Evolutionary conservation across 257 asterid species (phyloP), one percentile per base, ranked within the genome.

Genomic region (Przewalskia tangutica): DNA sequence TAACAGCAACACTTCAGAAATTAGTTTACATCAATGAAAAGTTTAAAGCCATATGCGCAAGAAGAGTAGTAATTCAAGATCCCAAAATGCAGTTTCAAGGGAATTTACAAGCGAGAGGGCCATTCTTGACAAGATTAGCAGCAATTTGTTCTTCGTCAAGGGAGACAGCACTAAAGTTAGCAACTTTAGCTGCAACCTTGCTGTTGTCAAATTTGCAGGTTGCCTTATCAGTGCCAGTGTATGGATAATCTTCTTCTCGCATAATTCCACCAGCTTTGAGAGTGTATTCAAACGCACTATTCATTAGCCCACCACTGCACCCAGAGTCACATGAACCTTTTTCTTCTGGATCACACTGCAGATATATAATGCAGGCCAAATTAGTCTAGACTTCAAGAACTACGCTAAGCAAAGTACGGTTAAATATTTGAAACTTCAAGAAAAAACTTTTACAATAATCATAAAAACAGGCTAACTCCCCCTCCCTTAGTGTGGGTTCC

Each of bases 291-390:
- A 94, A 92, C 40, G 98, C 98, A 84, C 92, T 94, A 77, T 91
- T 94, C 98, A 94, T 94, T 65, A 94, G 89, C 34, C 98, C 98
- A 27, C 98, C 98, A 77, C 32, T 88, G 94, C 98, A 94, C 38
- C 98, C 98, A 0, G 97, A 80, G 79, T 94, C 98, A 27, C 98
- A 94, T 56, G 97, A 85, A 82, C 38, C 90, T 70, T 84, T 79
- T 77, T 94, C 97, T 77, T 91, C 94, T 59, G 97, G 98, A 81
- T 93, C 98, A 86, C 98, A 94, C 98, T 94, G 89, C 82, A 81
- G 82, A 23, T 8, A 27, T 27, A 27, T 27, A 56, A 77, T 44
- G 50, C 27, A 77, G 62, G 65, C 16, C 16, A 71, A 84, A 62
- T 68, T 55, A 50, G 36, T 53, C 32, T 14, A 46, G 18, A 20